Evolutionary conservation across 805 yeast species (phyloP).

Genomic region (Tetrapisispora pingtungensis): DNA sequence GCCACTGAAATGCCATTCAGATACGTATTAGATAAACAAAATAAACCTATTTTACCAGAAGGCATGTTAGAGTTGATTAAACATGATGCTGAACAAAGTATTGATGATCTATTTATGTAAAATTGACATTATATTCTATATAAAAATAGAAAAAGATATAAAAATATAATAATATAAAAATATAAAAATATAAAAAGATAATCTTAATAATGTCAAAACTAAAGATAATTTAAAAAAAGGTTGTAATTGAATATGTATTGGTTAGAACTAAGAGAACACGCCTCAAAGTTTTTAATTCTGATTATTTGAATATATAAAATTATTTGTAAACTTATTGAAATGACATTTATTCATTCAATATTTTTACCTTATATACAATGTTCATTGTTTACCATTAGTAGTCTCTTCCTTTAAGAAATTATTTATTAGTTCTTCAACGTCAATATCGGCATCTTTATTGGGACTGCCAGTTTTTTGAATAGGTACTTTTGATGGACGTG

Average conservation of each 20-base stretch:
- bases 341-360: no score
- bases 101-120: slow-evolving; percentile 47
- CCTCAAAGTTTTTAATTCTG: no score
- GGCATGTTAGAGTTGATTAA: slow-evolving; percentile 87
- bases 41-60: slow-evolving; percentile 75
- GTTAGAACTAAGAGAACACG: no score
- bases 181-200: background rate
- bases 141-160: no score
- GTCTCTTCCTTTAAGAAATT: slow-evolving; percentile 20
- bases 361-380: no score
- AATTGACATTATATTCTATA: no score
- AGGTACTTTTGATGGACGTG: background rate
- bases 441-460: slow-evolving; percentile 10
- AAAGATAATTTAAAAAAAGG: no score
- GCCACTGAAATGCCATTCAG: slow-evolving; percentile 98
- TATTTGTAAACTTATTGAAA: no score
- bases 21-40: slow-evolving; percentile 54
- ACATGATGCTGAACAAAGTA: slow-evolving; percentile 72
- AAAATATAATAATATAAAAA: no score
- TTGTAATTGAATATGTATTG: no score
- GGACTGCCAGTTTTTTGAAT: background rate
- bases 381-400: no score
- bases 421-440: slow-evolving; percentile 21
- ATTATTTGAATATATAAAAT: no score
- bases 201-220: background rate